These are phyloP conservation scores for Iberis pinnata DNA, from an alignment of 345 rosid genomes.

Conservation along the genomic window DNA sequence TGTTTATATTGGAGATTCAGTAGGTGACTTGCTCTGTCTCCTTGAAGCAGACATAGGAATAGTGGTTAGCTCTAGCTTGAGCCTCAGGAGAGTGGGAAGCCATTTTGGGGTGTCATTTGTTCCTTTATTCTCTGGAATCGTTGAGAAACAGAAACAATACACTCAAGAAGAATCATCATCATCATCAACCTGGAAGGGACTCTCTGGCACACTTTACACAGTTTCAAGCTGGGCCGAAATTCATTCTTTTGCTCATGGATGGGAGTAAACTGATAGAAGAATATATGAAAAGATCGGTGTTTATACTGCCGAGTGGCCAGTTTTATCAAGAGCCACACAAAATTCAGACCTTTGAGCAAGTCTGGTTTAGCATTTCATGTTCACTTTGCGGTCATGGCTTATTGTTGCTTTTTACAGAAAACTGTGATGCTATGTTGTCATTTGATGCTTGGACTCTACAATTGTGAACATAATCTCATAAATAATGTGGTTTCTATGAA, in stretches of 20 bases:
- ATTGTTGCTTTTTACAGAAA: neutral
- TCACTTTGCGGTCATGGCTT: neutral
- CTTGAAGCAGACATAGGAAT: constrained; percentile 90
- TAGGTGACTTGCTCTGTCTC: constrained; percentile 89
- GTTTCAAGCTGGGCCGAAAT: constrained; percentile 88
- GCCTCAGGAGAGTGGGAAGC: constrained; percentile 72
- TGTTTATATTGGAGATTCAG: constrained; percentile 81
- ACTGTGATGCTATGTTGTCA: too few relatives aligned
- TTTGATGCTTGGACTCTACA: too few relatives aligned
- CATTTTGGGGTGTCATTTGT: constrained; percentile 85
- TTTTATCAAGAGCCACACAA: constrained; percentile 31
- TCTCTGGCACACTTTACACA: constrained; percentile 72
- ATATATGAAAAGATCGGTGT: constrained; percentile 11
- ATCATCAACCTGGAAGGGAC: constrained; percentile 52
- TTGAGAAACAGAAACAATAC: constrained; percentile 61
- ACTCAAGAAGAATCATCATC: constrained; percentile 36
- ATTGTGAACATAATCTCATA: too few relatives aligned
- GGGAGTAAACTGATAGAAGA: constrained; percentile 35
- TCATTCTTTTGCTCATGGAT: constrained; percentile 86
- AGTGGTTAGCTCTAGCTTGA: constrained; percentile 71
- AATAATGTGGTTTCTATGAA: too few relatives aligned
- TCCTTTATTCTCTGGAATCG: constrained; percentile 60
- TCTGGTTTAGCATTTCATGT: neutral
- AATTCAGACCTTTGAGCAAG: neutral
- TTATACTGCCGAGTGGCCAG: constrained; percentile 26